Conservation (phyloP, 2,329 filamentous ascomycete species). For the Talaromyces sp. region DNA sequence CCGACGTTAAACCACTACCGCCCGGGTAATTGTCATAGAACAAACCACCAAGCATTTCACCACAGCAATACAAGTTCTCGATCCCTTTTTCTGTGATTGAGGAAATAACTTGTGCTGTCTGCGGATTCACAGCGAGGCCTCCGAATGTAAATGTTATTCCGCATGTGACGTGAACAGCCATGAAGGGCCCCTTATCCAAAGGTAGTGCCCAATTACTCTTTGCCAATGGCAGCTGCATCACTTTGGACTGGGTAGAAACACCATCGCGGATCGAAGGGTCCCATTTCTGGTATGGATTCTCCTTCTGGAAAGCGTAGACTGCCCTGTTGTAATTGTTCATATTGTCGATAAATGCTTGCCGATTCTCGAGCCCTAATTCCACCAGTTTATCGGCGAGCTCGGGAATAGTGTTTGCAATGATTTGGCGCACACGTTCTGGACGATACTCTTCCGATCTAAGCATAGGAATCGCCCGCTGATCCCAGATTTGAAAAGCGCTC, state of each 20-base stretch:
- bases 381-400: constrained; percentile 54
- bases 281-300: constrained; percentile 49
- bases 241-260: constrained; percentile 56
- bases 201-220: constrained; percentile 68
- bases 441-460: constrained; percentile 62
- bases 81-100: constrained; percentile 47
- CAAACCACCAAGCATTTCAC: constrained; percentile 65
- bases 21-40: constrained; percentile 64
- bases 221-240: constrained; percentile 43
- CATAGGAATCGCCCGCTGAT: constrained; percentile 51
- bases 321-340: constrained; percentile 58
- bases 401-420: constrained; percentile 51
- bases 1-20: constrained; percentile 60
- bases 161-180: constrained; percentile 62
- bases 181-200: constrained; percentile 55
- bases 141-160: constrained; percentile 70
- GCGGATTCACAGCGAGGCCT: constrained; percentile 55
- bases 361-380: constrained; percentile 47
- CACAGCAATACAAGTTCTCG: constrained; percentile 57
- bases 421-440: constrained; percentile 54
- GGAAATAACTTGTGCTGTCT: constrained; percentile 53
- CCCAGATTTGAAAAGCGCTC: constrained; percentile 64
- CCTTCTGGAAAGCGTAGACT: constrained; percentile 46
- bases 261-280: constrained; percentile 62
- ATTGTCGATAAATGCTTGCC: constrained; percentile 50